A percentile compares a stretch with the other conserved stretches of the same genome.
phyloP scores from a whole-genome alignment of 2,329 filamentous ascomycete species.

The Grosmannia penicillata region DNA sequence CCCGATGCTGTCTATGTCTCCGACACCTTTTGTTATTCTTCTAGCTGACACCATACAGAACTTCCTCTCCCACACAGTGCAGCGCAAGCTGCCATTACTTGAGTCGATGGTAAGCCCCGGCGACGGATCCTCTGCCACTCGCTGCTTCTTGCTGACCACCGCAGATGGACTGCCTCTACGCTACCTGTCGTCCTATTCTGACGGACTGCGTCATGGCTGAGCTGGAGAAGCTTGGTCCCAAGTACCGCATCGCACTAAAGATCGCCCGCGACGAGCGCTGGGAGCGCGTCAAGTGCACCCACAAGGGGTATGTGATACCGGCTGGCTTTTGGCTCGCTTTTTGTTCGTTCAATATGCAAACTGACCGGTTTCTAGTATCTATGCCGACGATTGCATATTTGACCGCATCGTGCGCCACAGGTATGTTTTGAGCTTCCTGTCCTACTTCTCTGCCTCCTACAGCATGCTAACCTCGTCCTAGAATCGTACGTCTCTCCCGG shows the following conservation, averaged over 20 bases:
- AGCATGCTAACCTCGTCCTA: conserved; percentile 23
- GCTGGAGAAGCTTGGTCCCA: conserved; percentile 75
- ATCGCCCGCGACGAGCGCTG: conserved; percentile 85
- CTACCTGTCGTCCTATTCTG: conserved; percentile 79
- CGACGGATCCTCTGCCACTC: not conserved
- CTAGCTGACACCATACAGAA: conserved; percentile 27
- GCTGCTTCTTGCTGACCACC: conserved; percentile 17
- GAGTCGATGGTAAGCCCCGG: conserved; percentile 56
- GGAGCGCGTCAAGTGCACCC: conserved; percentile 73
- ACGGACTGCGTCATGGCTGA: conserved; percentile 66
- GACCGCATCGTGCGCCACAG: conserved; percentile 56
- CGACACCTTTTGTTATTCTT: not conserved
- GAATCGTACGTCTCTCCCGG: conserved; percentile 12
- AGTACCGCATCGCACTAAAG: conserved; percentile 72
- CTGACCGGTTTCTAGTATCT: conserved; percentile 22
- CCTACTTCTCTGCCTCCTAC: conserved; percentile 21
- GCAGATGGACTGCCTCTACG: conserved; percentile 86
- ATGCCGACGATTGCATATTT: conserved; percentile 73
- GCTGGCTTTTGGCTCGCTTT: not conserved
- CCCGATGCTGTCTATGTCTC: too few relatives aligned
- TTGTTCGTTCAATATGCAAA: too few relatives aligned
- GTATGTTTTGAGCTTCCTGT: conserved; percentile 1
- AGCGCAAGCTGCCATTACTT: conserved; percentile 71
- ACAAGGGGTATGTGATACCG: conserved; percentile 52
- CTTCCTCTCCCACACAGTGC: conserved; percentile 80